Evolutionary conservation across 2,329 filamentous ascomycete genomes (phyloP).

Genomic region (Incumbomyces delicatus): DNA sequence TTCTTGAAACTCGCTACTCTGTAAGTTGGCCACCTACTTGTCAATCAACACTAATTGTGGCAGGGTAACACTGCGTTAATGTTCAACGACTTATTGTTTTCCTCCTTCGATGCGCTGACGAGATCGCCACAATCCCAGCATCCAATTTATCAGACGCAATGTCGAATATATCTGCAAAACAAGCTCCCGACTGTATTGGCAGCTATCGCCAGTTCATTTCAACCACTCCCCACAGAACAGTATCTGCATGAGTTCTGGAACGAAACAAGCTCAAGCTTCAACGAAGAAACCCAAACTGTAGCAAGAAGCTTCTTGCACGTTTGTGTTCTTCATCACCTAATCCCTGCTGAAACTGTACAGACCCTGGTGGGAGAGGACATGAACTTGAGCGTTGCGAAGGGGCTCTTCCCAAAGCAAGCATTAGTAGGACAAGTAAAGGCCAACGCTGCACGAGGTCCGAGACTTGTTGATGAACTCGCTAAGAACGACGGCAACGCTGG

Average conservation of each 20-base stretch:
- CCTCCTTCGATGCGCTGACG: constrained; percentile 71
- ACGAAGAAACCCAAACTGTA: constrained; percentile 51
- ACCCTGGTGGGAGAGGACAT: constrained; percentile 72
- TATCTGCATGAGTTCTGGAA: constrained; percentile 58
- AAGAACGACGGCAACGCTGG: constrained; percentile 87
- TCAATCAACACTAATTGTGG: not conserved
- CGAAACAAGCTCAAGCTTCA: constrained; percentile 31
- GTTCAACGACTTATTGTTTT: constrained; percentile 72
- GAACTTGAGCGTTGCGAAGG: constrained; percentile 58
- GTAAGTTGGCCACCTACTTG: constrained; percentile 34
- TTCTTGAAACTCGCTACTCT: constrained; percentile 76
- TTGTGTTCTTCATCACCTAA: constrained; percentile 78
- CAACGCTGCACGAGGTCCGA: constrained; percentile 65
- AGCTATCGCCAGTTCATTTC: constrained; percentile 48
- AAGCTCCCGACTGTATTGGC: constrained; percentile 54
- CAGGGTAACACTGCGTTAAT: constrained; percentile 36
- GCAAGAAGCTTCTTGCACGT: constrained; percentile 79
- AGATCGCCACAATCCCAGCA: constrained; percentile 3
- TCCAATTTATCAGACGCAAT: constrained; percentile 58
- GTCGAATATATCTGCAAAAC: constrained; percentile 81
- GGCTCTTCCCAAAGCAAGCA: constrained; percentile 66
- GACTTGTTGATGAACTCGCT: constrained; percentile 71
- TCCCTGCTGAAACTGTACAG: constrained; percentile 68
- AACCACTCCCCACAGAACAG: constrained; percentile 50
- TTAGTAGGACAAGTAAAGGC: constrained; percentile 68